phyloP scores from a whole-genome alignment of 371 early-diverging fungal genomes.

The Mucor circinelloides region DNA sequence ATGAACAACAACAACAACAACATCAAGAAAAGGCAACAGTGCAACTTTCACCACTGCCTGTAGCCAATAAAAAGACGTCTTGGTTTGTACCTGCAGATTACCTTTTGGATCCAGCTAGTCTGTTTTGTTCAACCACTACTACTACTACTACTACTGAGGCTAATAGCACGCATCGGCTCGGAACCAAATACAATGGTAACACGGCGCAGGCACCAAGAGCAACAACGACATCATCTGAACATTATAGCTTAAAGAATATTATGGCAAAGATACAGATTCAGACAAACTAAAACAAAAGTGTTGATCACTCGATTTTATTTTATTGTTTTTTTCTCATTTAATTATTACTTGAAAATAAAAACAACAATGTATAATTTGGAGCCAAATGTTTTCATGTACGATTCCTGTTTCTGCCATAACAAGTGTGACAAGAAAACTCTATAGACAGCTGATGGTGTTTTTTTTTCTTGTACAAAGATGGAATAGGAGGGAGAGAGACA shows the following conservation, averaged over 20 bases:
- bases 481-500: background rate
- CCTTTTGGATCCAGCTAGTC: slow-evolving; percentile 20
- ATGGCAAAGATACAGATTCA: slow-evolving; percentile 16
- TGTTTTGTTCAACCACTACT: background rate
- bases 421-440: background rate
- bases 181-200: slow-evolving; percentile 9
- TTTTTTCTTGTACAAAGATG: background rate
- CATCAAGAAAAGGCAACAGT: background rate
- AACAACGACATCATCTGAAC: slow-evolving; percentile 9
- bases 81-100: slow-evolving; percentile 16
- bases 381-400: background rate
- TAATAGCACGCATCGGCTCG: slow-evolving; percentile 11
- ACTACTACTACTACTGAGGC: background rate
- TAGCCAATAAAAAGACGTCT: background rate
- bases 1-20: background rate
- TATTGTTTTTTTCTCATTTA: background rate
- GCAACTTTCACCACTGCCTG: background rate
- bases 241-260: background rate
- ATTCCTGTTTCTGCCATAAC: background rate
- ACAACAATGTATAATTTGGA: background rate
- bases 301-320: background rate
- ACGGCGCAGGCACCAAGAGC: background rate
- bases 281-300: slow-evolving; percentile 7
- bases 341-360: background rate
- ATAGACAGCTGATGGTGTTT: slow-evolving; percentile 1